A percentile compares a stretch with the other conserved stretches of the same genome.
Evolutionary conservation across 495 filamentous ascomycete species (phyloP).

Genomic region (Penicillium desertorum): DNA sequence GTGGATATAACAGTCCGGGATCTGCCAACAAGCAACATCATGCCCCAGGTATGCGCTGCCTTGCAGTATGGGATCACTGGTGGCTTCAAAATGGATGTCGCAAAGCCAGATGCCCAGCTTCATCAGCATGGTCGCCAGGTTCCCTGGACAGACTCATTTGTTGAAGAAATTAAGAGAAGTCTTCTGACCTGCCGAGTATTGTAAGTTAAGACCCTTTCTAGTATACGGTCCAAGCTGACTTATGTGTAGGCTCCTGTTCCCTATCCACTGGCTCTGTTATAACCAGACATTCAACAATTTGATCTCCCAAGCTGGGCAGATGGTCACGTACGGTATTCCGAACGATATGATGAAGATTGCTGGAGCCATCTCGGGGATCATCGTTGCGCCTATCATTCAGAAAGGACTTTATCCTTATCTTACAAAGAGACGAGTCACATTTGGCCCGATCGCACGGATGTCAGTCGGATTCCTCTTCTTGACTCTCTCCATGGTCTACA

Average conservation of each 20-base stretch:
- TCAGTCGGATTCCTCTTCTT: not conserved
- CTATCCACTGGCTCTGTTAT: not conserved
- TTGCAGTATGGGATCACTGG: too few species aligned
- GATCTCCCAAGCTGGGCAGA: not conserved
- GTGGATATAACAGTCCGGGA: too few species aligned
- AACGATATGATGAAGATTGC: not conserved
- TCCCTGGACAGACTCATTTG: too few species aligned
- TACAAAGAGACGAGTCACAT: not conserved
- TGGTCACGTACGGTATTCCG: not conserved
- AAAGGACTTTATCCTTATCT: not conserved
- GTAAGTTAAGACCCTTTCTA: too few species aligned
- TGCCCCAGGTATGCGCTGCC: too few species aligned
- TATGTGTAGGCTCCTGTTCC: not conserved
- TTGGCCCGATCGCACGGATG: not conserved
- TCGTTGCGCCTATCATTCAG: not conserved
- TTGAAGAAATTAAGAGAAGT: too few species aligned
- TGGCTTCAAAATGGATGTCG: too few species aligned
- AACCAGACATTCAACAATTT: not conserved
- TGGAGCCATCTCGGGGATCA: not conserved
- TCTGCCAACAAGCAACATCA: too few species aligned
- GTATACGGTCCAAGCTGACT: too few species aligned
- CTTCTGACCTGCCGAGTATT: not conserved
- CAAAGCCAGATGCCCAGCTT: too few species aligned
- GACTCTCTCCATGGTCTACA: not conserved
- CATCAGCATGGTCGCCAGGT: too few species aligned